These are phyloP conservation scores for Diaporthe ampelina DNA, from an alignment of 2,329 filamentous ascomycete species.

Conservation along the genomic window DNA sequence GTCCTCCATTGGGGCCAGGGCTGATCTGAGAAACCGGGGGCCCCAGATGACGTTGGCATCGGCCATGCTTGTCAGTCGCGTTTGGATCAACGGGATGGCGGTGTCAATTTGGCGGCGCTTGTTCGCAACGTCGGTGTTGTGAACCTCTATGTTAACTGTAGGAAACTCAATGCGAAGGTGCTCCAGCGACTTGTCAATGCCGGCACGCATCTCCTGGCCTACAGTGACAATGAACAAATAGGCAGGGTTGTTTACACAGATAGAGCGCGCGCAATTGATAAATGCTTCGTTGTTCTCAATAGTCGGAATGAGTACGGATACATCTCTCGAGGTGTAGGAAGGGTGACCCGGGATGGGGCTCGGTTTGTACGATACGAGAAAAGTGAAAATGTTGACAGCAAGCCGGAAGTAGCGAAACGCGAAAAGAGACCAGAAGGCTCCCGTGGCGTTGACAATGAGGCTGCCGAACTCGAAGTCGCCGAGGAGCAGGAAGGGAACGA, in stretches of 20 bases:
- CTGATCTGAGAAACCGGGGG: neutral
- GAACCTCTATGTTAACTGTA: neutral
- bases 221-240: neutral
- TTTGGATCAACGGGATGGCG: neutral
- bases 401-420: neutral
- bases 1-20: neutral
- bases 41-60: slow-evolving; percentile 3
- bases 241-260: neutral
- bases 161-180: neutral
- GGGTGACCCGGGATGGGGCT: neutral
- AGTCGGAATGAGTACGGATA: neutral
- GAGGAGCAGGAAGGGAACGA: neutral
- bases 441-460: neutral
- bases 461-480: neutral
- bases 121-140: neutral
- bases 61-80: neutral
- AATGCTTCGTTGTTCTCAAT: slow-evolving; percentile 3
- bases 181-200: neutral
- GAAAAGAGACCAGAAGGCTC: slow-evolving; percentile 3
- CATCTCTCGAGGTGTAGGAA: slow-evolving; percentile 1
- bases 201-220: neutral
- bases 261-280: neutral
- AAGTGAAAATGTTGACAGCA: slow-evolving; percentile 7
- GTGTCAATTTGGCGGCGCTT: neutral
- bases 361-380: neutral